Evolutionary conservation across 2,329 filamentous ascomycete genomes (phyloP).

Genomic region (Nemania sp.): DNA sequence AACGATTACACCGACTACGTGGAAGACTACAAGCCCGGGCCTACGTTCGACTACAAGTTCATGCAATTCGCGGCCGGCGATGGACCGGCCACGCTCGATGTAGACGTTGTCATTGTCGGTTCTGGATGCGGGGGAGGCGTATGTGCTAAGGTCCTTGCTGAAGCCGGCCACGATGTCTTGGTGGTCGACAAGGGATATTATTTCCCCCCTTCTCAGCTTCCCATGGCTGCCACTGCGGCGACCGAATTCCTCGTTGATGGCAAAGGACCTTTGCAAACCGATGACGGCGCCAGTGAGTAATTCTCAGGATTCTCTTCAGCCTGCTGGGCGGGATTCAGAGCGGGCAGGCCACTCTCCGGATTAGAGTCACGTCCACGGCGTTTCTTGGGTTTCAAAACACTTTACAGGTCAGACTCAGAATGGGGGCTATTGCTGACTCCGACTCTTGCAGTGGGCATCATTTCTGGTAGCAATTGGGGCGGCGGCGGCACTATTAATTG

Average conservation of each 20-base stretch:
- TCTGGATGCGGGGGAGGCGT: slow-evolving; percentile 74
- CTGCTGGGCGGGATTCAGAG: no score
- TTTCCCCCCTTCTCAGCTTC: slow-evolving; percentile 65
- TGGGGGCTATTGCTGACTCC: no score
- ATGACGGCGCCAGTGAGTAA: slow-evolving; percentile 49
- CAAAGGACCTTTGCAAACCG: slow-evolving; percentile 52
- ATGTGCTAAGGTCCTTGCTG: slow-evolving; percentile 67
- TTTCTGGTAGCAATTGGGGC: slow-evolving; percentile 69
- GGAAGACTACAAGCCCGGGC: slow-evolving; percentile 52
- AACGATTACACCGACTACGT: slow-evolving; percentile 63
- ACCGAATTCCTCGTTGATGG: slow-evolving; percentile 63
- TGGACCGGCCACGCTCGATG: slow-evolving; percentile 65
- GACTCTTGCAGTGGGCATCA: slow-evolving; percentile 46
- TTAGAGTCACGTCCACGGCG: no score
- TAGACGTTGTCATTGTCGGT: slow-evolving; percentile 76
- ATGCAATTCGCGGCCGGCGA: slow-evolving; percentile 56
- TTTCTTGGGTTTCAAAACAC: no score
- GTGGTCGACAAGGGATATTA: slow-evolving; percentile 74
- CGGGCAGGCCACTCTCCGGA: no score
- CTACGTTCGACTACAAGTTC: slow-evolving; percentile 63
- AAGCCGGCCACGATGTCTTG: slow-evolving; percentile 57
- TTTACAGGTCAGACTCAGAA: no score
- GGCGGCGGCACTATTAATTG: slow-evolving; percentile 76
- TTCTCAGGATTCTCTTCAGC: no score
- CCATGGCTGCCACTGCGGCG: slow-evolving; percentile 62